A percentile compares a stretch with the other conserved stretches of the same genome.
Evolutionary conservation across 129 eudicot genomes (phyloP).

Genomic region (Centella asiatica): DNA sequence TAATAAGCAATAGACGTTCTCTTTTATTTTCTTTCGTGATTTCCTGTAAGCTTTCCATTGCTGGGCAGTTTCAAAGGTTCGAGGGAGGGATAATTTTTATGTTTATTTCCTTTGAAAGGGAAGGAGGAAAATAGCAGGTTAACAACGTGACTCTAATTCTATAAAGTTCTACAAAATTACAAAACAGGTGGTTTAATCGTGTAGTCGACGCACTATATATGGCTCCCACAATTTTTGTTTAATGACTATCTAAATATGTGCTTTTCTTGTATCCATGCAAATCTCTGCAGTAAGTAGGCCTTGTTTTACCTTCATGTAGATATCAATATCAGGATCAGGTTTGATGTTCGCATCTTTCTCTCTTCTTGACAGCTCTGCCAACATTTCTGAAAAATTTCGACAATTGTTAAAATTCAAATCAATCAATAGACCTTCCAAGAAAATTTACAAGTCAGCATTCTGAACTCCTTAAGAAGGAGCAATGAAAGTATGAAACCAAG

Average conservation of each 20-base stretch:
- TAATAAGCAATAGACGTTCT: too few relatives aligned
- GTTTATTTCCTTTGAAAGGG: too few relatives aligned
- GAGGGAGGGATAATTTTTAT: too few relatives aligned
- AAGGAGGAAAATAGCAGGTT: too few relatives aligned
- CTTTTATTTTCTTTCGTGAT: too few relatives aligned
- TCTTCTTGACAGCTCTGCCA: slow-evolving; percentile 72
- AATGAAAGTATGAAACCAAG: not conserved
- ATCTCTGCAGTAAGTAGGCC: not conserved
- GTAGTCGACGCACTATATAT: too few relatives aligned
- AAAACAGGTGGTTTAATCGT: too few relatives aligned
- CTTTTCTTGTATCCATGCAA: not conserved
- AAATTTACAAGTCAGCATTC: not conserved
- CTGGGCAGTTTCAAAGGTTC: too few relatives aligned
- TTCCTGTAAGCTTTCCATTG: too few relatives aligned
- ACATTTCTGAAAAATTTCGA: slow-evolving; percentile 41
- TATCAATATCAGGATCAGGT: slow-evolving; percentile 78
- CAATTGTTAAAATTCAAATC: not conserved
- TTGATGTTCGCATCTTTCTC: slow-evolving; percentile 71
- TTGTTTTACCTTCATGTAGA: slow-evolving; percentile 68
- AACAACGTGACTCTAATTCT: too few relatives aligned
- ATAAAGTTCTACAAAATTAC: too few relatives aligned
- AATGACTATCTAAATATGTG: not conserved
- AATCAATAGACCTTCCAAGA: not conserved
- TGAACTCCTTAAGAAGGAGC: not conserved
- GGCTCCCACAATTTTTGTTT: too few relatives aligned